Percentiles rank a stretch among this genome's conserved stretches.
Evolutionary conservation across 805 yeast genomes (phyloP).

Genomic region (Barnettozyma populi): DNA sequence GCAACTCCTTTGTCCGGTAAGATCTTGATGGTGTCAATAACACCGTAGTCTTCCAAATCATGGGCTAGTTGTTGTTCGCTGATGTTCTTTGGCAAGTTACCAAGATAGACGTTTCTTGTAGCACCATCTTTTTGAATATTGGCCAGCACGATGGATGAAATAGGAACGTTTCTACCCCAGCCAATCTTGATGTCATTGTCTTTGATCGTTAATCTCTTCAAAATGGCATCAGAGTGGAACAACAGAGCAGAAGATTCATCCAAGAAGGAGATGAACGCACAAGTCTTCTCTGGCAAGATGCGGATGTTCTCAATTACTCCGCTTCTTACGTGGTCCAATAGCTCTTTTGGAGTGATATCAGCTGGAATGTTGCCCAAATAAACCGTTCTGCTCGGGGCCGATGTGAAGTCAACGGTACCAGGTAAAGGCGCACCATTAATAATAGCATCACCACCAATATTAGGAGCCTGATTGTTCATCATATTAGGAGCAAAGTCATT

Average conservation of each 20-base stretch:
- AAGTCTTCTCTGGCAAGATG: conserved; percentile 76
- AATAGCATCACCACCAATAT: conserved; percentile 9
- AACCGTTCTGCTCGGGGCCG: conserved; percentile 78
- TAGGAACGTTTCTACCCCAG: conserved; percentile 83
- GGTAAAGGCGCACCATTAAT: conserved; percentile 5
- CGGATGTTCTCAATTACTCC: conserved; percentile 81
- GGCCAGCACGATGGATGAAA: conserved; percentile 67
- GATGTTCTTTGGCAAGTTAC: conserved; percentile 62
- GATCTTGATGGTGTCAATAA: conserved; percentile 79
- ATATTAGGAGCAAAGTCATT: background rate
- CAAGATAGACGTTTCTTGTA: conserved; percentile 88
- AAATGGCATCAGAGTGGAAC: conserved; percentile 89
- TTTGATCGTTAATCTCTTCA: conserved; percentile 73
- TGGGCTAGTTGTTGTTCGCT: conserved; percentile 61
- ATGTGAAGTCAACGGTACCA: conserved; percentile 25
- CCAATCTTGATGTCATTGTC: conserved; percentile 83
- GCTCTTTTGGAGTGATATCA: conserved; percentile 73
- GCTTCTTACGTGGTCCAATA: conserved; percentile 84
- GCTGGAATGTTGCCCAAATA: conserved; percentile 84
- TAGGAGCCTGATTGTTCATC: background rate
- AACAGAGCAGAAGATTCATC: conserved; percentile 85
- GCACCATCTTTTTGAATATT: conserved; percentile 84
- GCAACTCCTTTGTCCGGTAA: conserved; percentile 79
- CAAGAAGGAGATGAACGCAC: conserved; percentile 86
- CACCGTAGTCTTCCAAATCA: conserved; percentile 71